Evolutionary conservation across 2,329 filamentous ascomycete genomes (phyloP).

Genomic region (Cladosporium sp.): DNA sequence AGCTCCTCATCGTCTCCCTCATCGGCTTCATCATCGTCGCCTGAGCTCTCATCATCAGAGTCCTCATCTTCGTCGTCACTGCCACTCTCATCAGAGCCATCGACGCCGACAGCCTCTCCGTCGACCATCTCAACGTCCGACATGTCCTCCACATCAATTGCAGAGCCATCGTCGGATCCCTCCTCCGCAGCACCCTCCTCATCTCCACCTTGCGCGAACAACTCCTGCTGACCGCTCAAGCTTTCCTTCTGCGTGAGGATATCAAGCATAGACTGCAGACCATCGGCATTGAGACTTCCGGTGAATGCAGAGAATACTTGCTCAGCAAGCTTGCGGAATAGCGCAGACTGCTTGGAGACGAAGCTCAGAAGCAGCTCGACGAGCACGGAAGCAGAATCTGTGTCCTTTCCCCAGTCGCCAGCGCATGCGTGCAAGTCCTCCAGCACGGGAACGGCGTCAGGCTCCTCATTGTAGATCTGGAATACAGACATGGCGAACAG

Average conservation of each 20-base stretch:
- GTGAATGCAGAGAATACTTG: slow-evolving; percentile 87
- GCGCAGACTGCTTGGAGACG: slow-evolving; percentile 77
- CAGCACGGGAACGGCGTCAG: slow-evolving; percentile 79
- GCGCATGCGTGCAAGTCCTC: slow-evolving; percentile 79
- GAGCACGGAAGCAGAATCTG: slow-evolving; percentile 63
- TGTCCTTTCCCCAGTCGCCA: slow-evolving; percentile 56
- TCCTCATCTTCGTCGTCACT: slow-evolving; percentile 34
- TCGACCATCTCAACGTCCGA: slow-evolving; percentile 41
- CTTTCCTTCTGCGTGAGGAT: slow-evolving; percentile 80
- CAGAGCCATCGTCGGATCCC: slow-evolving; percentile 43
- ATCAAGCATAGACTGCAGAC: slow-evolving; percentile 67
- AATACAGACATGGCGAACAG: slow-evolving; percentile 83
- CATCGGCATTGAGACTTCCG: slow-evolving; percentile 69
- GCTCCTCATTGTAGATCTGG: slow-evolving; percentile 86
- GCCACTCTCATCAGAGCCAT: slow-evolving; percentile 30
- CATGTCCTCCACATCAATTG: slow-evolving; percentile 39
- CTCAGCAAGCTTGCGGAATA: slow-evolving; percentile 83
- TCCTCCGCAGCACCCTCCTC: slow-evolving; percentile 18
- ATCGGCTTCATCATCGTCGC: slow-evolving; percentile 47
- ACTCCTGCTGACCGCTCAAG: slow-evolving; percentile 76
- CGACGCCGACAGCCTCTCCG: slow-evolving; percentile 28
- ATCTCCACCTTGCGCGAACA: slow-evolving; percentile 67
- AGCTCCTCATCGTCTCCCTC: slow-evolving; percentile 54
- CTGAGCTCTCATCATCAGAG: slow-evolving; percentile 41
- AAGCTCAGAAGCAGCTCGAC: slow-evolving; percentile 91